These are phyloP conservation scores for Boletellus emodensis DNA, from an alignment of 768 basidiomycete genomes.

Conservation along the genomic window DNA sequence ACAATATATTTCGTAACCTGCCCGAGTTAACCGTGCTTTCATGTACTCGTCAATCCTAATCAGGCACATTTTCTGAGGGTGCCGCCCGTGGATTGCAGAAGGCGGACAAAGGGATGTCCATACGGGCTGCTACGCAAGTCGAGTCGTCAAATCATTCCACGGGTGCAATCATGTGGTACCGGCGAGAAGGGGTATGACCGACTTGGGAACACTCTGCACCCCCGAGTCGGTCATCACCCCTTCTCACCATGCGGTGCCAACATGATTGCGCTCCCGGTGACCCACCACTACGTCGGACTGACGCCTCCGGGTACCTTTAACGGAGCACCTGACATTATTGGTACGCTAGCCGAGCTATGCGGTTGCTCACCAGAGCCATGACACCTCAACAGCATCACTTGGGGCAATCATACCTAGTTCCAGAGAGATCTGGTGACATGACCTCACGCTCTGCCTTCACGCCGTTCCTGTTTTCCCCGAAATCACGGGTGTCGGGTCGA, in stretches of 20 bases:
- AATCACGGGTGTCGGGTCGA: background rate
- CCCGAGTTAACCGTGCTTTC: background rate
- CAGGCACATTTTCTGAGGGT: background rate
- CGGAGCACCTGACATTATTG: too few species aligned
- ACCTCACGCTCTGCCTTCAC: background rate
- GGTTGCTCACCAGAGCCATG: too few species aligned
- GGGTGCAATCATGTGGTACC: background rate
- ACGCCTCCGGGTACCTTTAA: constrained; percentile 5
- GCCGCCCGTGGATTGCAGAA: background rate
- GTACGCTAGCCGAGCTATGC: too few species aligned
- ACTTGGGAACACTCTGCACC: background rate
- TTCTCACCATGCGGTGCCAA: background rate
- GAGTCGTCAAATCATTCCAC: background rate
- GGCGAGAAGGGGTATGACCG: background rate
- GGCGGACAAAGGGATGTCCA: background rate
- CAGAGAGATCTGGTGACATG: background rate
- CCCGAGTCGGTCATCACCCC: background rate
- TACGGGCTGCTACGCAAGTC: background rate
- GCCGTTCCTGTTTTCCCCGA: constrained; percentile 3
- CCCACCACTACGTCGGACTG: background rate
- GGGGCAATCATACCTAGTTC: background rate
- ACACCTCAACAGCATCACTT: background rate
- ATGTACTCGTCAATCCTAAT: background rate
- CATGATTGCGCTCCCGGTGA: background rate
- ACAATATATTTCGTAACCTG: background rate